These are phyloP conservation scores for Salix brachista DNA, from an alignment of 345 rosid genomes.

Conservation along the genomic window DNA sequence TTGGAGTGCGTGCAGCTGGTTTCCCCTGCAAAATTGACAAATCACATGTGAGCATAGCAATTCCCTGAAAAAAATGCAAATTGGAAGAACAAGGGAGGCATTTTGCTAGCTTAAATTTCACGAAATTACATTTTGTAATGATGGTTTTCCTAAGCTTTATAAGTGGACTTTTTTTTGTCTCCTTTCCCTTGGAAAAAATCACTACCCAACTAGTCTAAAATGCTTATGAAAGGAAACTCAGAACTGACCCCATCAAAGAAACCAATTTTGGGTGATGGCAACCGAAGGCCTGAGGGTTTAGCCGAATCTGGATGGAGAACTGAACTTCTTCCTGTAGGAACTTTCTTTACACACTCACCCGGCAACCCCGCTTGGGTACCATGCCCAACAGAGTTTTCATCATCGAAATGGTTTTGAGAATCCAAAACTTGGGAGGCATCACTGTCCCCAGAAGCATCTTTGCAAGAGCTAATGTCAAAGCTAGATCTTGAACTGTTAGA, in stretches of 20 bases:
- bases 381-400: constrained; percentile 26
- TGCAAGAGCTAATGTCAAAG: constrained; percentile 33
- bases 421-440: constrained; percentile 29
- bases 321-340: constrained; percentile 30
- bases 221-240: constrained; percentile 16
- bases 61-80: constrained; percentile 11
- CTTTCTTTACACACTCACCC: constrained; percentile 30
- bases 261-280: constrained; percentile 95
- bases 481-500: constrained; percentile 41
- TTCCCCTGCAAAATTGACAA: constrained; percentile 44
- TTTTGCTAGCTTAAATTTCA: constrained; percentile 1
- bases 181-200: constrained; percentile 2
- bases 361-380: constrained; percentile 25
- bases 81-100: neutral
- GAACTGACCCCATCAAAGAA: constrained; percentile 91
- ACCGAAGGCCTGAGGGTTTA: constrained; percentile 79
- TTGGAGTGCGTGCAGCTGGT: constrained; percentile 45
- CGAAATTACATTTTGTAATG: neutral
- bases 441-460: constrained; percentile 14
- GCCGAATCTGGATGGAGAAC: constrained; percentile 33
- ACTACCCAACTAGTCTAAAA: neutral
- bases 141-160: neutral
- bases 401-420: constrained; percentile 27
- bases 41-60: constrained; percentile 7
- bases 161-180: neutral